Evolutionary conservation across 148 eudicot genomes (phyloP), one percentile per base, ranked within the genome.

Genomic region (Hydrangea macrophylla): DNA sequence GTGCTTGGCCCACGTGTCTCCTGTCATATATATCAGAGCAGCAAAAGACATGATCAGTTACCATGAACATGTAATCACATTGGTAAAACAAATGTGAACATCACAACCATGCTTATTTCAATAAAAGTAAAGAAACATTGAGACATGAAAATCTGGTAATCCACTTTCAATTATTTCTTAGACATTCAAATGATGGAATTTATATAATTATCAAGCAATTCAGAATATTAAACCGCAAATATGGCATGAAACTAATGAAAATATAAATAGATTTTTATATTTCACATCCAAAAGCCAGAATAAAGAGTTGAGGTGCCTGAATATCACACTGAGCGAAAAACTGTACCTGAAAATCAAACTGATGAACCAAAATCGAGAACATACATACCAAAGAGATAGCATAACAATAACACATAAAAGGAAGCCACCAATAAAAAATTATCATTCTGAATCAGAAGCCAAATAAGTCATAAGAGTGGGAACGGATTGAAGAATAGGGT

Each of bases 1-100:
- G 97, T 69, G 69, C 84, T 94, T 24, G 92, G 92, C 55, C 81
- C 75, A 54, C 97, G 98, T 44, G 81, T 44, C 63, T 94, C 98
- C 98, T 94, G 82, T 55, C 26, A 63, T 13, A 55, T 25, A 80
- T 31, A 70, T 53, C 33, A 36, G 26, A 22, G 1, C 1, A 35
- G 31, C 39, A 24, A 51, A 57, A 58, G 6, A 17, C 23, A 48
- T 45, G 22, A 23, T 62, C 7, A 3, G 13, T 36, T 3, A 27
- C 8, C 23, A 36, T 17, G 60, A 48, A 48, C 23, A 48, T 48
- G 6, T 18, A 18, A 18, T 18, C 7, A 25, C 6, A 37, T 59
- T 44, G 55, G n/a, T 17, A 22, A 36, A 7, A 61, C 0, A 39
- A 23, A n/a, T 22, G 30, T 23, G 3, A 28, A 37, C 18, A 36